Conservation (phyloP, 768 basidiomycete genomes). For the Psilocybe azurescens region DNA sequence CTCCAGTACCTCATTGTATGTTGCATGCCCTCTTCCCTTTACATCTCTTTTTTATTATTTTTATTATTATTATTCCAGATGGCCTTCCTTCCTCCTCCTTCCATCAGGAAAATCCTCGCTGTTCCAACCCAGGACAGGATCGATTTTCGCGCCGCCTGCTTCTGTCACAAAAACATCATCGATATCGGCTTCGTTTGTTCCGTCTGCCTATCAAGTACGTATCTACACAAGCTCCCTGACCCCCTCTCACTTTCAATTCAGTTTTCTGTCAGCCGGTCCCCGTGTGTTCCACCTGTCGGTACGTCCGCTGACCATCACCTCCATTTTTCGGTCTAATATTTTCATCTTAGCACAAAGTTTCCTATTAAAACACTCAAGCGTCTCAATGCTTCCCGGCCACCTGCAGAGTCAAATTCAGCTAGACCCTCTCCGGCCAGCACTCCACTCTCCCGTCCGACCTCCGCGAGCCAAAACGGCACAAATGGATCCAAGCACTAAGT, state of each 20-base stretch:
- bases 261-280: constrained; percentile 95
- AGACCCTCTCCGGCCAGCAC: constrained; percentile 37
- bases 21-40: constrained; percentile 2
- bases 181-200: constrained; percentile 98
- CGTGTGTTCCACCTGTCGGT: constrained; percentile 94
- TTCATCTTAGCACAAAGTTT: constrained; percentile 79
- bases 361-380: constrained; percentile 91
- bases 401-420: constrained; percentile 27
- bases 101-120: constrained; percentile 77
- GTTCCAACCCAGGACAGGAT: constrained; percentile 94
- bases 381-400: constrained; percentile 64
- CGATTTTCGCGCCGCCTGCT: constrained; percentile 97
- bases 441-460: constrained; percentile 32
- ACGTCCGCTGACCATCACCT: constrained; percentile 40
- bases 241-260: constrained; percentile 33
- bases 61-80: constrained; percentile 55
- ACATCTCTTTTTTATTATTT: background rate
- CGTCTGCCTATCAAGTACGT: constrained; percentile 94
- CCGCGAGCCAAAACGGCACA: constrained; percentile 25
- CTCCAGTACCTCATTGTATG: constrained; percentile 88
- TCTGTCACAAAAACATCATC: constrained; percentile 97
- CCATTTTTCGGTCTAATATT: constrained; percentile 4
- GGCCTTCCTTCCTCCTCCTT: constrained; percentile 64
- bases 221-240: constrained; percentile 5
- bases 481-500: constrained; percentile 32